Evolutionary conservation across 2,329 filamentous ascomycete species (phyloP).

Genomic region (Hawksworthiomyces lignivorus): DNA sequence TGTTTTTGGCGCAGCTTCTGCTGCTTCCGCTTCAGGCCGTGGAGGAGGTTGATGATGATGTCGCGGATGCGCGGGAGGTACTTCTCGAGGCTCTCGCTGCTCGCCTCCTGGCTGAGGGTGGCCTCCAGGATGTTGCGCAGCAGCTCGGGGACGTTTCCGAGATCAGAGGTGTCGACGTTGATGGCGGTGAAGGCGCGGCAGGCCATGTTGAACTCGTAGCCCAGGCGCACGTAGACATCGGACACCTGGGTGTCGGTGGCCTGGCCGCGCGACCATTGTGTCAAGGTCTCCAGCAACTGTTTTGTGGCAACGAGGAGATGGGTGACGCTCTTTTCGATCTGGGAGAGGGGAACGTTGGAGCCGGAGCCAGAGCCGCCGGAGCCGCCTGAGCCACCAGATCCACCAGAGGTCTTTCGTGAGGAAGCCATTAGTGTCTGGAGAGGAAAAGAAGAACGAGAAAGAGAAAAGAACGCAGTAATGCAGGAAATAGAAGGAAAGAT

Average conservation of each 20-base stretch:
- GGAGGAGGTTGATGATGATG: slow-evolving; percentile 95
- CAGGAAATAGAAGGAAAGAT: too few species aligned
- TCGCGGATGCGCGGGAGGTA: slow-evolving; percentile 92
- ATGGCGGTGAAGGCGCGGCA: slow-evolving; percentile 95
- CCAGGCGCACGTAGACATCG: slow-evolving; percentile 93
- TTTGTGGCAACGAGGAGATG: slow-evolving; percentile 97
- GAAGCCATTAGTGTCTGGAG: slow-evolving; percentile 9
- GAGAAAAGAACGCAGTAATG: background rate
- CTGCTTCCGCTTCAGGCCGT: slow-evolving; percentile 95
- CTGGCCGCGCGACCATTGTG: slow-evolving; percentile 90
- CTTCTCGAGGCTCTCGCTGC: slow-evolving; percentile 83
- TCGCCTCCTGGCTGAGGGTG: slow-evolving; percentile 93
- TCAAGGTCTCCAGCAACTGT: slow-evolving; percentile 92
- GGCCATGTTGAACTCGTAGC: slow-evolving; percentile 99
- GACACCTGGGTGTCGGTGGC: slow-evolving; percentile 93
- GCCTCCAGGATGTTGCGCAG: slow-evolving; percentile 87
- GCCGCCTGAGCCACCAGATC: slow-evolving; percentile 47
- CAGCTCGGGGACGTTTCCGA: slow-evolving; percentile 90
- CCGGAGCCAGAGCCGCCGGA: slow-evolving; percentile 35
- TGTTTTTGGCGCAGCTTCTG: slow-evolving; percentile 69
- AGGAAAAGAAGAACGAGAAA: background rate
- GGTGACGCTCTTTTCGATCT: slow-evolving; percentile 98
- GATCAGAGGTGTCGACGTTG: slow-evolving; percentile 86
- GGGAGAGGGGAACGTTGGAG: slow-evolving; percentile 62
- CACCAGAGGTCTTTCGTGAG: slow-evolving; percentile 38